A percentile compares a stretch with the other conserved stretches of the same genome.
These are phyloP conservation scores for Metschnikowia henanensis DNA, from an alignment of 805 yeast genomes.

Conservation along the genomic window DNA sequence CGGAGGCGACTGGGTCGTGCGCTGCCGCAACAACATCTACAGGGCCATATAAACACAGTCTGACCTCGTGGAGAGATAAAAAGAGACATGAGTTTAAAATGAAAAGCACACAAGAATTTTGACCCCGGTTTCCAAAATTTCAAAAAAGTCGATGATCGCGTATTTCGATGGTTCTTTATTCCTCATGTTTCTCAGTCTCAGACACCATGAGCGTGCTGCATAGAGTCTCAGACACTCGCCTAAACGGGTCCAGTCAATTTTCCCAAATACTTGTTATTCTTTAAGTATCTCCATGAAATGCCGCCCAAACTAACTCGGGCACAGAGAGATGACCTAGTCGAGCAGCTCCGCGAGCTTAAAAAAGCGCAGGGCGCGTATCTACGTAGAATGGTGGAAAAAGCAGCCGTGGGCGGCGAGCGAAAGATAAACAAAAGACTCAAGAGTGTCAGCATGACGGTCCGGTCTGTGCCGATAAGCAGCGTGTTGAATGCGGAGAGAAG, in stretches of 20 bases:
- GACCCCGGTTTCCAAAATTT: too few species aligned
- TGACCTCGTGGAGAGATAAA: too few species aligned
- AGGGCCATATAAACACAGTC: too few species aligned
- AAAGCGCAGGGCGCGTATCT: conserved; percentile 24
- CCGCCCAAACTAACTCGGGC: conserved; percentile 12
- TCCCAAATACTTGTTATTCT: neutral
- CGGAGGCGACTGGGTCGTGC: conserved; percentile 2
- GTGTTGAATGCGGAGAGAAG: conserved; percentile 47
- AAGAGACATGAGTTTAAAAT: too few species aligned
- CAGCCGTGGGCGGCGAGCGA: conserved; percentile 29
- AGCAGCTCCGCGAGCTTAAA: conserved; percentile 25
- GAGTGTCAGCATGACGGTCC: conserved; percentile 47
- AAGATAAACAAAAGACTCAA: conserved; percentile 44
- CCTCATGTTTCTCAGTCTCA: too few species aligned
- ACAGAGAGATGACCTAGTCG: conserved; percentile 40
- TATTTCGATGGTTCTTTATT: neutral
- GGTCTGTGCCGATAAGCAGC: conserved; percentile 48
- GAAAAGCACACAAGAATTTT: too few species aligned
- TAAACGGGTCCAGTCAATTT: too few species aligned
- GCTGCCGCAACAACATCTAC: too few species aligned
- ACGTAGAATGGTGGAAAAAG: conserved; percentile 23
- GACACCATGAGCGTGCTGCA: too few species aligned
- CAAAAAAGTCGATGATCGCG: too few species aligned
- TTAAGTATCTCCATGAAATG: conserved; percentile 2
- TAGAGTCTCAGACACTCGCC: too few species aligned